Conservation (phyloP, 495 filamentous ascomycete genomes). For the Tuber borchii region DNA sequence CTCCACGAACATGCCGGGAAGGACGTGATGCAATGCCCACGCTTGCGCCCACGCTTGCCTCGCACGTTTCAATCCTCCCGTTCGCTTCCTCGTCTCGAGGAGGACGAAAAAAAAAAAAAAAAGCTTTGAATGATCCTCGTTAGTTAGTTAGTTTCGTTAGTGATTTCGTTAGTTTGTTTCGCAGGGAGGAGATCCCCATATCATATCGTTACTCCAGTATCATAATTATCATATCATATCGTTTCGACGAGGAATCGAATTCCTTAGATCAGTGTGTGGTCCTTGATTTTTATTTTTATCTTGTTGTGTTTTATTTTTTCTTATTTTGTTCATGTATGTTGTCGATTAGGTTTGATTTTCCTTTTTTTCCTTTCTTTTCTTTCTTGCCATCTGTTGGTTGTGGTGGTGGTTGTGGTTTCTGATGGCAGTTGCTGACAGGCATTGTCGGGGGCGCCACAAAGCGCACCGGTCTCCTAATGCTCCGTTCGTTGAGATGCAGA, state of each 20-base stretch:
- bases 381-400: neutral
- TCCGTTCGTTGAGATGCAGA: constrained; percentile 3
- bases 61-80: constrained; percentile 3
- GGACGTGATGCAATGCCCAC: constrained; percentile 4
- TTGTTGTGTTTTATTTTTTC: constrained; percentile 1
- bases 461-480: constrained; percentile 2
- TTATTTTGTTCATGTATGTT: neutral
- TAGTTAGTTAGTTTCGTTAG: neutral
- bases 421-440: constrained; percentile 1
- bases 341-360: neutral
- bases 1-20: neutral
- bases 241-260: neutral
- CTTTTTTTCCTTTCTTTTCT: neutral
- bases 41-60: neutral
- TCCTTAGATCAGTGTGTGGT: neutral
- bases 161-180: neutral
- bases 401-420: neutral
- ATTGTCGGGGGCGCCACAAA: neutral
- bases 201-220: neutral
- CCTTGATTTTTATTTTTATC: neutral
- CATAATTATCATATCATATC: constrained; percentile 5
- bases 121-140: neutral
- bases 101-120: neutral
- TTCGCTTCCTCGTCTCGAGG: neutral
- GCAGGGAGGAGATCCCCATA: neutral